Conservation (phyloP, 1,284 basidiomycete genomes). For the Marasmius oreades region DNA sequence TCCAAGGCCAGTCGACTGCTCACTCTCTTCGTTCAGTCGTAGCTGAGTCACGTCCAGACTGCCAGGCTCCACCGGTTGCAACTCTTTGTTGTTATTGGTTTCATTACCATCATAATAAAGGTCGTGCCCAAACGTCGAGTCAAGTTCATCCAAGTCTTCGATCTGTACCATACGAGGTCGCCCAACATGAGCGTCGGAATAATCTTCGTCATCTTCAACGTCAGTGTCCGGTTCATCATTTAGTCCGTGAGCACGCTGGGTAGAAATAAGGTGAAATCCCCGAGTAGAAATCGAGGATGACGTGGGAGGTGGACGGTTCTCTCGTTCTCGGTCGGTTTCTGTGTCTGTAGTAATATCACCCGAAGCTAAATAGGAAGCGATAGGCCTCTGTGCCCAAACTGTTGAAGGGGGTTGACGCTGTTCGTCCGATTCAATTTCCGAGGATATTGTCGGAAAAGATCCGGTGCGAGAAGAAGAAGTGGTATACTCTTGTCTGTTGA, state of each 20-base stretch:
- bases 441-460: slow-evolving; percentile 24
- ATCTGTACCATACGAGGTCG: slow-evolving; percentile 13
- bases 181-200: slow-evolving; percentile 9
- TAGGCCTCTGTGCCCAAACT: slow-evolving; percentile 62
- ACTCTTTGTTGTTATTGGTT: slow-evolving; percentile 11
- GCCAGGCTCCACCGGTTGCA: slow-evolving; percentile 14
- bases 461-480: slow-evolving; percentile 27
- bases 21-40: slow-evolving; percentile 8
- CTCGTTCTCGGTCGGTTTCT: slow-evolving; percentile 12
- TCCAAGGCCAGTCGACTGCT: neutral
- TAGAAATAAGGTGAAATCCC: slow-evolving; percentile 12
- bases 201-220: slow-evolving; percentile 22
- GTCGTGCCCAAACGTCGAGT: slow-evolving; percentile 11
- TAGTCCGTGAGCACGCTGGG: neutral
- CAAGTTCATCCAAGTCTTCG: slow-evolving; percentile 13
- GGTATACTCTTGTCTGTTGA: slow-evolving; percentile 26
- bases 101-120: slow-evolving; percentile 18
- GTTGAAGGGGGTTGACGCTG: slow-evolving; percentile 42
- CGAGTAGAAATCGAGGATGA: neutral
- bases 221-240: slow-evolving; percentile 19
- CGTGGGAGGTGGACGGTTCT: neutral
- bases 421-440: slow-evolving; percentile 41
- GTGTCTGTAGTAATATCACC: slow-evolving; percentile 21
- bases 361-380: slow-evolving; percentile 53
- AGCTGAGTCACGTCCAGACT: slow-evolving; percentile 7